Percentiles rank a stretch among this genome's conserved stretches.
phyloP scores from a whole-genome alignment of 2,329 filamentous ascomycete genomes.

The Talaromyces piceae region DNA sequence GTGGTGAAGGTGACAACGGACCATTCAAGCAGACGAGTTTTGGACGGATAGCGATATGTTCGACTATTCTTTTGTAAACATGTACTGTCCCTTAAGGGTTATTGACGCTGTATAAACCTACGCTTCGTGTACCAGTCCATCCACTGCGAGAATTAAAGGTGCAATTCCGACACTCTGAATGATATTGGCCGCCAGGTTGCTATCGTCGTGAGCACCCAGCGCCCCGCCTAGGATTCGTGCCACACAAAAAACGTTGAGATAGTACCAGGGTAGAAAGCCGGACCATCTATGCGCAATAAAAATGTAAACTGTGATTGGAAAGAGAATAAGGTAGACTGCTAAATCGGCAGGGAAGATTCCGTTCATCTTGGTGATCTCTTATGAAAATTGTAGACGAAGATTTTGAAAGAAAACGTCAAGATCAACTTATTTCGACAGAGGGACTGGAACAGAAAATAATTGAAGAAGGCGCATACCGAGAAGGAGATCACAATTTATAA shows the following conservation, averaged over 20 bases:
- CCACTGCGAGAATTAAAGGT: conserved; percentile 24
- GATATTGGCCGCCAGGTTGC: conserved; percentile 23
- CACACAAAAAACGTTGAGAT: conserved; percentile 31
- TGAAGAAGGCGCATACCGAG: too few species aligned
- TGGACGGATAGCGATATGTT: conserved; percentile 13
- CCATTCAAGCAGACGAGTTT: conserved; percentile 2
- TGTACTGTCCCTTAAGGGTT: background rate
- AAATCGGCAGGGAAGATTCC: conserved; percentile 12
- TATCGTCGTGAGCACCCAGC: conserved; percentile 6
- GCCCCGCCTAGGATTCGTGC: conserved; percentile 30
- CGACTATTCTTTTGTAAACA: conserved; percentile 12
- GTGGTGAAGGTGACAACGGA: background rate
- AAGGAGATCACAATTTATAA: too few species aligned
- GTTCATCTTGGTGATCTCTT: background rate
- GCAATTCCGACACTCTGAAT: conserved; percentile 34
- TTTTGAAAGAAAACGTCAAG: background rate
- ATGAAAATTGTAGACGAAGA: background rate
- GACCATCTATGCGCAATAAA: conserved; percentile 26
- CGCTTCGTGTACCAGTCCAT: conserved; percentile 32
- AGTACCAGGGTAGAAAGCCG: conserved; percentile 35
- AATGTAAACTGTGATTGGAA: conserved; percentile 24
- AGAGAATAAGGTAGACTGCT: conserved; percentile 30
- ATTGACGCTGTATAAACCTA: conserved; percentile 15
- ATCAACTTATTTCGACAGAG: too few species aligned
- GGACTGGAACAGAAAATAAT: background rate